These are phyloP conservation scores for Leccinum broughii DNA, from an alignment of 768 basidiomycete genomes.

Conservation along the genomic window DNA sequence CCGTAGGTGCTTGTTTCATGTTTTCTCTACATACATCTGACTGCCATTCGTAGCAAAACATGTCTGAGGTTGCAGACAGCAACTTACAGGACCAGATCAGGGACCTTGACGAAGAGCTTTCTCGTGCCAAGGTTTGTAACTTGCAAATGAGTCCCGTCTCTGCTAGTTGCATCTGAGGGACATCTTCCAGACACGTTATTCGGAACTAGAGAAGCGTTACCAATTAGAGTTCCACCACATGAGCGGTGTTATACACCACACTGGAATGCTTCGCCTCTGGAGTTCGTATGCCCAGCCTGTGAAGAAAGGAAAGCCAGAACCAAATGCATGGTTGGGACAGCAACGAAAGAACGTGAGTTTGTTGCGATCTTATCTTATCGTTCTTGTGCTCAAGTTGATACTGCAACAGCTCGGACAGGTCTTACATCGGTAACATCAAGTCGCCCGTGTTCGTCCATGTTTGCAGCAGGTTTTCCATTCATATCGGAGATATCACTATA, in stretches of 20 bases:
- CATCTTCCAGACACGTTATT: conserved; percentile 43
- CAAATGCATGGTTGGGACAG: conserved; percentile 69
- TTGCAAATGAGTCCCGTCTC: background rate
- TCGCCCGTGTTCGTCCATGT: background rate
- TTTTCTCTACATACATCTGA: conserved; percentile 11
- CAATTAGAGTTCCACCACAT: conserved; percentile 79
- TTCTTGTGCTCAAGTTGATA: conserved; percentile 1
- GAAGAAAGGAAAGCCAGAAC: conserved; percentile 45
- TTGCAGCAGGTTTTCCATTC: conserved; percentile 4
- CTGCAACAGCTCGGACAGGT: conserved; percentile 30
- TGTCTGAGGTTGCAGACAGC: conserved; percentile 73
- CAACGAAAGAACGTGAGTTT: conserved; percentile 53
- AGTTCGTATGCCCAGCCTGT: conserved; percentile 55
- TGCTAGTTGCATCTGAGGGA: conserved; percentile 1
- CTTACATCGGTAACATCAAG: conserved; percentile 22
- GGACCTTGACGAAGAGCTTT: conserved; percentile 63
- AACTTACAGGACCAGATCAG: conserved; percentile 65
- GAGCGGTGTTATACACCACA: conserved; percentile 69
- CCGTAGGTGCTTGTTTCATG: conserved; percentile 39
- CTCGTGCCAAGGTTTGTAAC: conserved; percentile 50
- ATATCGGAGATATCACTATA: conserved; percentile 16
- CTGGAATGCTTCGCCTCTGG: conserved; percentile 64
- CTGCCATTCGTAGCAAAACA: conserved; percentile 35
- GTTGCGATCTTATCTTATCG: background rate
- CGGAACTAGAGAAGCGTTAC: conserved; percentile 62